Base-by-base conservation (phyloP, 176 grass and related monocot genomes). In the Rhynchospora pubera region DNA sequence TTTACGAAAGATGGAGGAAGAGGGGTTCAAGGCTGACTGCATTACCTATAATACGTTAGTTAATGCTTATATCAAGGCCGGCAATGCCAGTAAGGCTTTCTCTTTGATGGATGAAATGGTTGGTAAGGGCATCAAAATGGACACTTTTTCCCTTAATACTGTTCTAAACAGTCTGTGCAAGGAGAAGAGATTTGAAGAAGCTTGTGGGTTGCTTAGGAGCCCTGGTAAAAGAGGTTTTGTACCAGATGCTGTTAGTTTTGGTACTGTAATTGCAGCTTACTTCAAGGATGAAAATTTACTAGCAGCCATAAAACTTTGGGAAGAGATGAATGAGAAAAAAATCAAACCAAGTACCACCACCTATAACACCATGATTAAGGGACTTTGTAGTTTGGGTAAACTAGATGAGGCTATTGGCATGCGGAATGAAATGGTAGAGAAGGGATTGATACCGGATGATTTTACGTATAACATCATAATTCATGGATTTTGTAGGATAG, bases 21-120 rank as follows among this genome's bases (percentile, higher is more conserved):
- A 91, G 44, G 88, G 87, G 43, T 62, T 97, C 34, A 74, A 79
- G 39, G 88, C 92, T 32, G 88, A 94, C 64, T 84, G 90, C 72
- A 76, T 97, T 72, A 92, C 92, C 0, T 97, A 97, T 71, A 97
- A 94, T 83, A 97, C 90, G 4, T 89, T 97, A 85, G 92, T 97
- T 59, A 85, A 91, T 88, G 88, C 78, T 10, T 88, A 85, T 65
- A 89, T 83, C 63, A 94, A 94, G 60, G 83, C 72, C 4, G 78
- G 85, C 0, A 80, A 89, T 84, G 65, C 86, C 34, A 85, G 72
- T 5, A 97, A 94, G 91, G 87, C 92, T 48, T 94, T 89, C 21
- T 14, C 18, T 26, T 84, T 97, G 82, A 94, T 97, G 94, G 92
- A 92, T 79, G 90, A 94, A 84, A 97, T 97, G 94, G 88, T 97